phyloP scores from a whole-genome alignment of 805 yeast genomes.

The Lipomyces orientalis region DNA sequence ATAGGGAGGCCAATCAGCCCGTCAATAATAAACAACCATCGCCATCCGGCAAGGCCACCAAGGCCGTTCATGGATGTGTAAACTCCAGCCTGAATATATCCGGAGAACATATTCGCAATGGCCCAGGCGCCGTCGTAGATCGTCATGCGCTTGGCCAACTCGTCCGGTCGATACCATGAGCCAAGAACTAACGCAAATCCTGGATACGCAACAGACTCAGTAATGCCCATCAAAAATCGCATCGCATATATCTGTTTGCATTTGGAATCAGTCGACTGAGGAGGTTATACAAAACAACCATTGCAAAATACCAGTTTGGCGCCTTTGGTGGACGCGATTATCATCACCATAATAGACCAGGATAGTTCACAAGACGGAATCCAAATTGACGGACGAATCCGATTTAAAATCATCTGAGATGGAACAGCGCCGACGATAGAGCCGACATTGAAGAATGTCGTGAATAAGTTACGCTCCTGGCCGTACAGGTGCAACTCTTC shows the following conservation, averaged over 20 bases:
- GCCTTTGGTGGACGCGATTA: constrained; percentile 46
- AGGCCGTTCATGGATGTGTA: constrained; percentile 55
- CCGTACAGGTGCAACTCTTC: constrained; percentile 50
- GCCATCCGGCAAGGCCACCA: constrained; percentile 66
- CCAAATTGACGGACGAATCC: constrained; percentile 39
- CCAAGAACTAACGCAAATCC: constrained; percentile 44
- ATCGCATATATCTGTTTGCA: constrained; percentile 47
- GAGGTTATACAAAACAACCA: neutral
- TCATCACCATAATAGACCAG: constrained; percentile 55
- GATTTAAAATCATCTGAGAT: constrained; percentile 47
- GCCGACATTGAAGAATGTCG: constrained; percentile 42
- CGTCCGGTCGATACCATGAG: constrained; percentile 60
- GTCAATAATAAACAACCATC: constrained; percentile 43
- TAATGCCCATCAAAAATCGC: constrained; percentile 20
- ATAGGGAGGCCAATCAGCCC: constrained; percentile 33
- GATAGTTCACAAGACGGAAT: constrained; percentile 53
- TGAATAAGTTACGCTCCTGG: constrained; percentile 27
- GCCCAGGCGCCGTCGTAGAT: constrained; percentile 66
- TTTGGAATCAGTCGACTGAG: constrained; percentile 41
- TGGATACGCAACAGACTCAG: constrained; percentile 68
- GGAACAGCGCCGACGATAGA: constrained; percentile 55
- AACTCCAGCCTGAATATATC: constrained; percentile 66
- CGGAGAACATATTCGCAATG: constrained; percentile 66
- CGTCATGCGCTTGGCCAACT: constrained; percentile 65
- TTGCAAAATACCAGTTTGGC: constrained; percentile 25